A percentile compares a stretch with the other conserved stretches of the same genome.
Conservation (phyloP, 2,329 filamentous ascomycete genomes). For the Paraconiothyrium sp. region DNA sequence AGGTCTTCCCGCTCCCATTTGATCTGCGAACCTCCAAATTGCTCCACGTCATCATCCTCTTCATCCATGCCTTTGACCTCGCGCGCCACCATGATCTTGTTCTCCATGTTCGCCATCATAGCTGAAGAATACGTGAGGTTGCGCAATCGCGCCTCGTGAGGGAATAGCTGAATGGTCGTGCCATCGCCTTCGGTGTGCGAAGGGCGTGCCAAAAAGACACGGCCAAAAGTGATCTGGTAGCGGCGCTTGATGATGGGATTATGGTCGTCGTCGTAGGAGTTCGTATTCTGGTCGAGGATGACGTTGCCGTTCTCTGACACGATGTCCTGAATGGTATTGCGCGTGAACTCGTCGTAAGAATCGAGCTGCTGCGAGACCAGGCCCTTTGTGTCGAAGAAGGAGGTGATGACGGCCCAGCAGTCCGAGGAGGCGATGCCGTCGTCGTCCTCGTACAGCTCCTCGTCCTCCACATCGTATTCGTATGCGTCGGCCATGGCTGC, state of each 20-base stretch:
- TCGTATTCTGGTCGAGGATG: constrained; percentile 91
- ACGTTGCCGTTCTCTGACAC: constrained; percentile 91
- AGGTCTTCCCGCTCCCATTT: constrained; percentile 62
- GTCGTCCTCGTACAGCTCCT: constrained; percentile 67
- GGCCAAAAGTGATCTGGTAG: constrained; percentile 95
- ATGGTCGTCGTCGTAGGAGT: constrained; percentile 74
- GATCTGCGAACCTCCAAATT: constrained; percentile 50
- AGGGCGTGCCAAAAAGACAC: constrained; percentile 86
- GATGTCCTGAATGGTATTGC: constrained; percentile 92
- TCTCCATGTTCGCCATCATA: constrained; percentile 87
- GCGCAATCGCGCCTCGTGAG: constrained; percentile 93
- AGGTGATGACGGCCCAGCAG: constrained; percentile 96
- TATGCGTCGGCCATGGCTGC: constrained; percentile 64
- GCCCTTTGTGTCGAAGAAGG: constrained; percentile 96
- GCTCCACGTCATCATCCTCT: constrained; percentile 66
- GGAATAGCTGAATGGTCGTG: constrained; percentile 82
- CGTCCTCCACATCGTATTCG: constrained; percentile 72
- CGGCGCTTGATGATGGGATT: constrained; percentile 82
- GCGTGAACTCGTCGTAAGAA: constrained; percentile 97
- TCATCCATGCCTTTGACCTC: constrained; percentile 76
- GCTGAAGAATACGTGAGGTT: constrained; percentile 96
- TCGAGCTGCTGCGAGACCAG: constrained; percentile 97
- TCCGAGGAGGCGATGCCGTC: constrained; percentile 90
- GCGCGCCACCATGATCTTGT: constrained; percentile 83
- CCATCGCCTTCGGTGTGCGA: constrained; percentile 94